Percentiles rank a stretch among this genome's conserved stretches.
phyloP scores from a whole-genome alignment of 2,329 filamentous ascomycete genomes.

The Chrysosporium keratinophilum region DNA sequence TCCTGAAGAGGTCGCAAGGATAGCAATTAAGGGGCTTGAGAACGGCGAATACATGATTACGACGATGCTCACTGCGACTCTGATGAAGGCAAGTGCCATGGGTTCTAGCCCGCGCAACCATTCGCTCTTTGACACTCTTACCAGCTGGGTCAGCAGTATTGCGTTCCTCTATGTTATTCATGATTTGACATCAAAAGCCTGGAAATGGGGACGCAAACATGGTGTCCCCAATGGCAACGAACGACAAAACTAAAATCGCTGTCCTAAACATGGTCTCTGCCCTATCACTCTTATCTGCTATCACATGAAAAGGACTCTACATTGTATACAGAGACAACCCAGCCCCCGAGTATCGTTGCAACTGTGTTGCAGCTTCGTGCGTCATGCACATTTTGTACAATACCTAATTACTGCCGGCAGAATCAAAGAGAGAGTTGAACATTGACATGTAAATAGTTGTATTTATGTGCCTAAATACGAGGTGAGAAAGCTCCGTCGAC shows the following conservation, averaged over 20 bases:
- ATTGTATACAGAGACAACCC: no score
- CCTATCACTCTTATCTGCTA: background rate
- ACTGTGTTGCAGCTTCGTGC: no score
- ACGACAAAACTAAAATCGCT: background rate
- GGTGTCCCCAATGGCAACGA: slow-evolving; percentile 29
- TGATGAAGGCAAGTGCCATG: slow-evolving; percentile 55
- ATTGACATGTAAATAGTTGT: no score
- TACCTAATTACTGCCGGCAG: background rate
- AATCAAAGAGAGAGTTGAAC: background rate
- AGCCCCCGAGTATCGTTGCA: no score
- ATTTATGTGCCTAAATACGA: no score
- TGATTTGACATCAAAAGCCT: slow-evolving; percentile 48
- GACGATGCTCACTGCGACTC: slow-evolving; percentile 58
- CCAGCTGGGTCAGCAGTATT: slow-evolving; percentile 44
- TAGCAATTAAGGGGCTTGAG: slow-evolving; percentile 64
- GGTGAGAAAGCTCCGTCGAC: no score
- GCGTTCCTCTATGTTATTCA: slow-evolving; percentile 48
- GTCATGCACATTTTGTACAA: no score
- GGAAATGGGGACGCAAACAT: slow-evolving; percentile 48
- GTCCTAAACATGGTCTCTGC: background rate
- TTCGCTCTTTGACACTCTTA: slow-evolving; percentile 45
- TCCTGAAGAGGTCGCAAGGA: slow-evolving; percentile 64
- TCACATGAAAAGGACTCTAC: no score
- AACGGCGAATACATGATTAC: slow-evolving; percentile 69
- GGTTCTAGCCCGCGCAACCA: slow-evolving; percentile 46